Conservation (phyloP, 495 filamentous ascomycete species). For the Evernia prunastri region DNA sequence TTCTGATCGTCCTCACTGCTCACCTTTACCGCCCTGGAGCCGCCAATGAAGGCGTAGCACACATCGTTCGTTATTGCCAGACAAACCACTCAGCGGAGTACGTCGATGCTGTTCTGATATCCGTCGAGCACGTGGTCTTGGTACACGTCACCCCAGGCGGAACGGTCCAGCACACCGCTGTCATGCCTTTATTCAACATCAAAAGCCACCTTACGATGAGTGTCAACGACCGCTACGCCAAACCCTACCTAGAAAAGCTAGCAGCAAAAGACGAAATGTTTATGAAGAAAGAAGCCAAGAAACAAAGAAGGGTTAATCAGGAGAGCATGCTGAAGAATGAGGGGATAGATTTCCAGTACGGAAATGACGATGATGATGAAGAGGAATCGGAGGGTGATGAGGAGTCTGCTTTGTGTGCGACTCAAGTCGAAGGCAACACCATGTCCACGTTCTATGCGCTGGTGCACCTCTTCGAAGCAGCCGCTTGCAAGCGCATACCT, state of each 20-base stretch:
- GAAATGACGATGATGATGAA: not conserved
- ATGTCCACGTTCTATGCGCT: not conserved
- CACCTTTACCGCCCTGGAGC: conserved; percentile 7
- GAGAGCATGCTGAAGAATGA: conserved; percentile 2
- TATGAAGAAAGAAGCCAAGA: not conserved
- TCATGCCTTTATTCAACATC: conserved; percentile 13
- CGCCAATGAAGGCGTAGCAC: conserved; percentile 6
- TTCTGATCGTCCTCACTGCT: conserved; percentile 14
- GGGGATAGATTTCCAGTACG: not conserved
- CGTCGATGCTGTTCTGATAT: conserved; percentile 17
- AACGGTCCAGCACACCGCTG: not conserved
- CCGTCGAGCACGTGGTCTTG: conserved; percentile 12
- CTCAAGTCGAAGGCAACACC: not conserved
- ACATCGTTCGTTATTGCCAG: conserved; percentile 2
- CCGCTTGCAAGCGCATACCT: not conserved
- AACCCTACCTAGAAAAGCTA: conserved; percentile 4
- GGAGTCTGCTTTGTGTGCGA: not conserved
- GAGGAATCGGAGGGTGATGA: not conserved
- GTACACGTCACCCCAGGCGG: conserved; percentile 2
- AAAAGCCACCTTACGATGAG: conserved; percentile 8
- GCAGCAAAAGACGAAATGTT: not conserved
- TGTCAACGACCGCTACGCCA: not conserved
- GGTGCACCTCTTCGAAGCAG: not conserved
- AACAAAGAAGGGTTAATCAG: not conserved
- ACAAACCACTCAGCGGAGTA: not conserved